Evolutionary conservation across 305 asterid genomes (phyloP), one percentile per base, ranked within the genome.

Genomic region (Plantago coronopus): DNA sequence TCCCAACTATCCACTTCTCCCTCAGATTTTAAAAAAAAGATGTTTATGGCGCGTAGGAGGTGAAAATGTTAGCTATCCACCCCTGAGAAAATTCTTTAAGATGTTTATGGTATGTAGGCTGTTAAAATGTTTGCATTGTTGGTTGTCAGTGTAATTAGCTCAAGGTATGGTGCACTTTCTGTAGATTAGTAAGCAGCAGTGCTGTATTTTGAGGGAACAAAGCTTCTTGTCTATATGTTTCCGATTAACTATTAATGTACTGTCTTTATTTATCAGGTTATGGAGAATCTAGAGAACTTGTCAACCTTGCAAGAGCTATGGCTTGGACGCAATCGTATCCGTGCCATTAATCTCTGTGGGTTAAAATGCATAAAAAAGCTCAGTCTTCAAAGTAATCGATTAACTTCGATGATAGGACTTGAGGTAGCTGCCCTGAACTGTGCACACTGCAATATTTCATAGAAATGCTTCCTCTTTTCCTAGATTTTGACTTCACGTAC

Each of bases 321-420:
- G 99, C 91, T 93, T 46, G 99, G 99, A 57, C 96, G 90, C 68
- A 93, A 93, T 69, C 96, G 99, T 38, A 89, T 93, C 46, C 85
- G 88, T 65, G 69, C 74, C 44, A 82, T 91, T 69, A 72, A 93
- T 66, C 82, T 93, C 19, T 89, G 97, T 45, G 96, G 99, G 65
- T 74, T 93, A 78, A 93, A 78, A 87, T 75, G 89, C 83, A 83
- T 93, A 60, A 85, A 79, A 77, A 93, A 89, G 86, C 83, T 93
- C 61, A 93, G 97, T 85, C 81, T 93, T 79, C 99, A 93, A 80
- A 93, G 97, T 76, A 93, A 93, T 70, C 94, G 97, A 23, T 70
- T 93, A 62, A 89, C 91, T 54, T 82, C 91, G 12, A 89, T 80
- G 77, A 67, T 61, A 13, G 99, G 96, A 57, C 80, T 93, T 61